Conservation (phyloP, 345 rosid genomes). For the Raphanus raphanistrum region DNA sequence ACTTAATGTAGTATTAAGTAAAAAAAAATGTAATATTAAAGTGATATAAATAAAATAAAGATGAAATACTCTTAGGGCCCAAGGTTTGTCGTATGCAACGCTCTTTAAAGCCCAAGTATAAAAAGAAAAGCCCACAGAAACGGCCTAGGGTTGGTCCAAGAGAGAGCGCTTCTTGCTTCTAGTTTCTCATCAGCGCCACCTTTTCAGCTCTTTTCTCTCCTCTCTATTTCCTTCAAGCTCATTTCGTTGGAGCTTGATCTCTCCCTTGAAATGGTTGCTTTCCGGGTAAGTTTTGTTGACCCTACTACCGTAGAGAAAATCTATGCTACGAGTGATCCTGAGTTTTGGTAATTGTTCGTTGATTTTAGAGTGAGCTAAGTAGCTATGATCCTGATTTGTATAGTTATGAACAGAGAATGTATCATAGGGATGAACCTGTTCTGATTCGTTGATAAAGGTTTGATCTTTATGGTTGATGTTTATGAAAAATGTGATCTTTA, state of each 20-base stretch:
- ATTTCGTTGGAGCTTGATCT: constrained; percentile 26
- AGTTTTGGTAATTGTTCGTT: not conserved
- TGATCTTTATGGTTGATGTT: not conserved
- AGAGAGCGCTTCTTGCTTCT: not conserved
- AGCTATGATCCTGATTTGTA: not conserved
- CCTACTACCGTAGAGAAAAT: not conserved
- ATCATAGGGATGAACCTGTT: constrained; percentile 10
- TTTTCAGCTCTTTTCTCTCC: not conserved
- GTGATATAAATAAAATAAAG: too few species aligned
- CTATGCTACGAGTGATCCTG: not conserved
- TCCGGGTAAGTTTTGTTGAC: constrained; percentile 26
- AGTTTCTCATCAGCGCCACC: constrained; percentile 15
- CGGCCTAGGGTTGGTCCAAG: constrained; percentile 7
- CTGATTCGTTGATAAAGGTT: not conserved
- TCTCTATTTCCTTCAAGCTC: not conserved
- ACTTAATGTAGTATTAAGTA: too few species aligned
- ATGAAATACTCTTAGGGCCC: too few species aligned
- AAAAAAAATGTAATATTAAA: too few species aligned
- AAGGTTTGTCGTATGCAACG: too few species aligned
- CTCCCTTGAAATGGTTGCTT: constrained; percentile 26
- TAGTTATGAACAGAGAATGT: not conserved
- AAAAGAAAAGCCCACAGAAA: constrained; percentile 22
- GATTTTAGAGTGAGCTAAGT: not conserved
- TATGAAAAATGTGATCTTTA: not conserved
- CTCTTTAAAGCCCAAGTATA: constrained; percentile 5